Conservation (phyloP, 1,284 basidiomycete species). For the Ceratobasidium theobromae region DNA sequence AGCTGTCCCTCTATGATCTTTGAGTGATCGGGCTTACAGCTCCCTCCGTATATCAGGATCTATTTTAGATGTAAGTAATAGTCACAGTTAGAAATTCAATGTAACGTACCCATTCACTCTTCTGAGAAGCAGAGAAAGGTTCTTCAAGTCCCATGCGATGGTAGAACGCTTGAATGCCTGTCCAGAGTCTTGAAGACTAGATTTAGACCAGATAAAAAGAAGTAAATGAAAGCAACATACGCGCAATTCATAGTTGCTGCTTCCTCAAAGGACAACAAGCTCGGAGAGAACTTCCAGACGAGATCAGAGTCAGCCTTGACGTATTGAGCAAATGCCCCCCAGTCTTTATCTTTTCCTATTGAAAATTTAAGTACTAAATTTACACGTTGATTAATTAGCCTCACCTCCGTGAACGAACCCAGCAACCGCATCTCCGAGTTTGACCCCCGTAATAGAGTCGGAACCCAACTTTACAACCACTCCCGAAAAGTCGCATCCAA, state of each 20-base stretch:
- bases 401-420: slow-evolving; percentile 44
- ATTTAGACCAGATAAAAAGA: not conserved
- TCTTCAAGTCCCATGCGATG: slow-evolving; percentile 36
- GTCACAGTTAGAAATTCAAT: not conserved
- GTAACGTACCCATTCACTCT: not conserved
- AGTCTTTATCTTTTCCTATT: not conserved
- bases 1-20: not conserved
- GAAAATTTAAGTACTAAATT: not conserved
- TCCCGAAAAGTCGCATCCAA: slow-evolving; percentile 47
- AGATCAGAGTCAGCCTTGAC: not conserved
- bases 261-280: slow-evolving; percentile 37
- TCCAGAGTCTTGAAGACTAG: slow-evolving; percentile 33
- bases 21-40: not conserved
- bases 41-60: not conserved
- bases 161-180: slow-evolving; percentile 39
- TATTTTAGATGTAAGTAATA: not conserved
- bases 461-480: slow-evolving; percentile 40
- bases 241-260: slow-evolving; percentile 38
- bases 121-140: slow-evolving; percentile 8
- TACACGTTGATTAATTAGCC: not conserved
- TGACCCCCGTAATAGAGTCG: slow-evolving; percentile 36
- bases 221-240: not conserved
- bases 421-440: slow-evolving; percentile 45
- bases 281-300: slow-evolving; percentile 27
- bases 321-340: not conserved